Conservation (phyloP, 2,329 filamentous ascomycete species). For the Acrodontium crateriforme region DNA sequence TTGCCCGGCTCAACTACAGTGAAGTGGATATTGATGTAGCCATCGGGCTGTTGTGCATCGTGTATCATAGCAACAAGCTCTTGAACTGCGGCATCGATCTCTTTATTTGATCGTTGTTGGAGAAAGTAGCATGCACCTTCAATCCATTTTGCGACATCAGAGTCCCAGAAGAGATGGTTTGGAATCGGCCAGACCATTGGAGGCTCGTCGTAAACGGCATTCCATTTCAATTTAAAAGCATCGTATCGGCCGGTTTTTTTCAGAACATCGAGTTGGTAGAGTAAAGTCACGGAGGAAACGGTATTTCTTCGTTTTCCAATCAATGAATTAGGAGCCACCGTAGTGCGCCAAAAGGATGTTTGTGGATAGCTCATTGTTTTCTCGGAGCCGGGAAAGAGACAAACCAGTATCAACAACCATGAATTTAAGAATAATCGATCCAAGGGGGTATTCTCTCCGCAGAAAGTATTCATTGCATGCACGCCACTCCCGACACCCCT, state of each 20-base stretch:
- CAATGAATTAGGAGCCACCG: constrained; percentile 21
- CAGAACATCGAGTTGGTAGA: constrained; percentile 41
- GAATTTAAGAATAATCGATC: too few species aligned
- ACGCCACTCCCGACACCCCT: too few species aligned
- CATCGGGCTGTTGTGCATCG: constrained; percentile 43
- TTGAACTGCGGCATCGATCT: constrained; percentile 37
- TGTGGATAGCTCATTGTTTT: constrained; percentile 29
- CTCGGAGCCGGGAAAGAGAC: neutral
- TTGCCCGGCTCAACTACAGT: constrained; percentile 43
- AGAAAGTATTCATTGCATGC: too few species aligned
- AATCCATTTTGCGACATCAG: constrained; percentile 46
- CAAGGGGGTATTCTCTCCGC: too few species aligned
- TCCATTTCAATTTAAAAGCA: constrained; percentile 45
- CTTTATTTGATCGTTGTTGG: constrained; percentile 26
- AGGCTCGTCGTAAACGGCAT: constrained; percentile 38
- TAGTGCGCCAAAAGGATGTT: constrained; percentile 20
- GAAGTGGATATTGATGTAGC: constrained; percentile 51
- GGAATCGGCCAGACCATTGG: constrained; percentile 42
- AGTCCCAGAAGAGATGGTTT: constrained; percentile 42
- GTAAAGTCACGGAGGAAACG: constrained; percentile 34
- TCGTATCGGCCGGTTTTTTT: constrained; percentile 39
- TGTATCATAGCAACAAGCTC: constrained; percentile 47
- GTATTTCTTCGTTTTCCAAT: constrained; percentile 27
- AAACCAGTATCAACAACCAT: neutral
- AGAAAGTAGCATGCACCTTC: constrained; percentile 48